Evolutionary conservation across 2,329 filamentous ascomycete genomes (phyloP), one percentile per base, ranked within the genome.

Genomic region (Ceratocystis harringtonii): DNA sequence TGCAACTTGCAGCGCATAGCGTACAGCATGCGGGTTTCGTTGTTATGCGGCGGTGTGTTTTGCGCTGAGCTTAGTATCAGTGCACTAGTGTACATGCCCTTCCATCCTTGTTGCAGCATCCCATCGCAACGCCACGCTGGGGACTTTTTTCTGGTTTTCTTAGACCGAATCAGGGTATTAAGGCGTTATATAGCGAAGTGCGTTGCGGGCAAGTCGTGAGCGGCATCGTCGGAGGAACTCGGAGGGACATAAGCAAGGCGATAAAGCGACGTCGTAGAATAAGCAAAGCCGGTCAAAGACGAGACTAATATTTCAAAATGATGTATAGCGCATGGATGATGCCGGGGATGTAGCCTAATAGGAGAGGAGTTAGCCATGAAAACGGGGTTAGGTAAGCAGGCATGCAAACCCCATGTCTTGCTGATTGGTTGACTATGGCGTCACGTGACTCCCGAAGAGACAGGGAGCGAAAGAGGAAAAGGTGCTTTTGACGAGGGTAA

Each of bases 311-410:
- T 78, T 92, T 94, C 72, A 94, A 81, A 71, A 95, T 94, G 73
- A 95, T 92, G 82, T 94, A 95, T 79, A 95, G 78, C 68, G 91
- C 91, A 80, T 96, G 91, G 76, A 95, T 90, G 79, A 95, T 92
- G 76, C 90, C 89, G 69, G 87, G 88, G 72, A 92, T 82, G 74
- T 81, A 81, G 73, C 78, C 78, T 79, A 63, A 45, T 48, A 44
- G 22, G n/a, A 19, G 44, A 4, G n/a, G 68, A 7, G 22, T 66
- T 64, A 61, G 61, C 36, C 22, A 57, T 19, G 36, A 12, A 36
- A 41, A 41, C 7, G 50, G 12, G 22, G 50, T 25, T 25, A 25
- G 4, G 22, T 22, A 22, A 19, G n/a, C 36, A 41, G 36, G 10
- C 36, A 41, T 4, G 3, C 10, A 41, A 28, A 4, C 0, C 25